Base-by-base conservation (phyloP, 2,329 filamentous ascomycete species). In the Paracorniculantispora psalliotae region DNA sequence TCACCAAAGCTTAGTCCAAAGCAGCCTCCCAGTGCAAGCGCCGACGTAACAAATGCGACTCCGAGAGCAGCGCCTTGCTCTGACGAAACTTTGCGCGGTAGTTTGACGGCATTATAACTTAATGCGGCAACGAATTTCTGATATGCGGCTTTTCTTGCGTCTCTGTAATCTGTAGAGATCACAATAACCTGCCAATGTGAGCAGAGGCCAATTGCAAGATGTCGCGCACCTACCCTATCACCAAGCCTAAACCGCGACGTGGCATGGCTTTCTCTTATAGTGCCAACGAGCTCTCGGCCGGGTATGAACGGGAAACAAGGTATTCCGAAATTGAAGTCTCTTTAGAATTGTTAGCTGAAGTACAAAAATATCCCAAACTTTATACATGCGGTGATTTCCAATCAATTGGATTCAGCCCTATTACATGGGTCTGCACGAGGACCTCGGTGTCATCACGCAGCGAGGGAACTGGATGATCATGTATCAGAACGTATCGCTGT, bases 361-460 rank as follows among this genome's bases (percentile, higher is more conserved):
- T 0, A 1, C 2, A 23, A 10, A 21, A 7, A 2, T 5, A 26
- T 33, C 9, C 25, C 9, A 3, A 9, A 10, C 12, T 12, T 21
- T 4, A 13, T 12, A 77, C 83, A 65, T 74, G 89, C 86, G 87
- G 85, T 61, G 84, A 81, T 74, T 89, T 89, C 85, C 85, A 90
- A 68, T 90, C 89, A 58, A 92, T 88, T 0, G 89, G 89, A 65
- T 92, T 92, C 39, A 92, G 73, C 0, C 89, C 88, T 64, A 90
- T 86, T 13, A 82, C 82, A 39, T 80, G 74, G 1, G 85, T 81
- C 67, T 81, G 81, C n/a, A 90, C 80, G 5, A 90, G 72, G 5
- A 90, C 71, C 65, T 90, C 84, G 46, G 65, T 62, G 6, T 65
- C 65, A 8, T 73, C 69, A 13, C 61, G 60, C 19, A 66, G 61